Evolutionary conservation across 2,329 filamentous ascomycete genomes (phyloP).

Genomic region (Juglanconis sp.): DNA sequence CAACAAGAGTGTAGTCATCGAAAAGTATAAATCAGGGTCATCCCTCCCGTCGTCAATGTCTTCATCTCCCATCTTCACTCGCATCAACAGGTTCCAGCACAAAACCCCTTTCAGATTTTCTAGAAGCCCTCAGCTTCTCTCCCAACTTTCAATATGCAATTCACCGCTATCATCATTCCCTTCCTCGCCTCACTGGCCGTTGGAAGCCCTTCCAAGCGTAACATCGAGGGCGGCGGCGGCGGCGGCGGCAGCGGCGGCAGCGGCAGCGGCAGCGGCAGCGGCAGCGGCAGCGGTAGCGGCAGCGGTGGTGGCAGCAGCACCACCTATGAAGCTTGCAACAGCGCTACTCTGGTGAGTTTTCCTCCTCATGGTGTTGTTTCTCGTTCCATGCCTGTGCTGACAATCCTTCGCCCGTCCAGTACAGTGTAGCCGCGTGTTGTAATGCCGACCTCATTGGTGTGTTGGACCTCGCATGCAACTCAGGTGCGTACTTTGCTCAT

Average conservation of each 20-base stretch:
- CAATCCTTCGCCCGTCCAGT: neutral
- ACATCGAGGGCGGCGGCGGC: neutral
- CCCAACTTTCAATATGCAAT: conserved; percentile 8
- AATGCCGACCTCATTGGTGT: neutral
- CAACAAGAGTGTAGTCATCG: neutral
- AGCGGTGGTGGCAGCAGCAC: neutral
- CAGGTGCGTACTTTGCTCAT: too few species aligned
- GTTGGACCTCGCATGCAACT: too few species aligned
- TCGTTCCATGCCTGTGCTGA: neutral
- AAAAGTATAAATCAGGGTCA: conserved; percentile 7
- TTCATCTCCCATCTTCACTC: neutral
- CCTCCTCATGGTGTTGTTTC: neutral
- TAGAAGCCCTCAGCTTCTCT: neutral
- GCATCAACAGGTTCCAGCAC: neutral
- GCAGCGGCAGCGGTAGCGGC: neutral
- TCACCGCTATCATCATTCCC: conserved; percentile 1
- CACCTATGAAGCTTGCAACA: conserved; percentile 4
- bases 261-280: neutral
- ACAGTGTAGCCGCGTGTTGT: neutral
- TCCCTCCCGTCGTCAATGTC: neutral
- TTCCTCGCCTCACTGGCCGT: conserved; percentile 17
- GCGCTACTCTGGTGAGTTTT: neutral
- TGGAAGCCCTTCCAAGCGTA: conserved; percentile 1
- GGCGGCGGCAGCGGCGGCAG: neutral
- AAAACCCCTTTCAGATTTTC: neutral